Percentiles rank a stretch among this genome's conserved stretches.
These are phyloP conservation scores for Chaetomium sp. DNA, from an alignment of 2,329 filamentous ascomycete species.

Conservation along the genomic window DNA sequence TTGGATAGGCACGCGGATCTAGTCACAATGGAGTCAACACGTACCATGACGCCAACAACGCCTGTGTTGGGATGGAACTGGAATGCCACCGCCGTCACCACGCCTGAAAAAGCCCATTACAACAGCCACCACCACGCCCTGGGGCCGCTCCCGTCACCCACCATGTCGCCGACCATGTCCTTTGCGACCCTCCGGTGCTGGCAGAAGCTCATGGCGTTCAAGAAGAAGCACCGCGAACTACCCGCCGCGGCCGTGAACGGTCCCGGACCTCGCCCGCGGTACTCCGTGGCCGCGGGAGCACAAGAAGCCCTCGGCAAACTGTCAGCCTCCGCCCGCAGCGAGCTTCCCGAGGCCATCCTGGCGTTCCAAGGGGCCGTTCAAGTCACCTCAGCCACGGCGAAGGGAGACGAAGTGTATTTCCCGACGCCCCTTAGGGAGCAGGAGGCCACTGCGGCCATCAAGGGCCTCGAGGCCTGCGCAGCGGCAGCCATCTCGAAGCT, in stretches of 20 bases:
- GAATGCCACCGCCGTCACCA: neutral
- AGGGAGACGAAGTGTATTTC: slow-evolving; percentile 31
- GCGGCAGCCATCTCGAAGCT: slow-evolving; percentile 54
- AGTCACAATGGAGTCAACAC: slow-evolving; percentile 2
- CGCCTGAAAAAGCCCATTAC: neutral
- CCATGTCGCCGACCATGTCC: slow-evolving; percentile 1
- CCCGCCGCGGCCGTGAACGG: neutral
- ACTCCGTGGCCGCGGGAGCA: slow-evolving; percentile 31
- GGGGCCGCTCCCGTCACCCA: slow-evolving; percentile 3
- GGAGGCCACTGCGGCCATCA: slow-evolving; percentile 41
- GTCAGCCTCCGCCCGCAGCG: slow-evolving; percentile 22
- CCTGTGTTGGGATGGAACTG: slow-evolving; percentile 8
- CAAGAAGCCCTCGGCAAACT: slow-evolving; percentile 27
- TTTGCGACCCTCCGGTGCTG: slow-evolving; percentile 14
- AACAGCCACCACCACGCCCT: neutral
- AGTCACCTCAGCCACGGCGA: slow-evolving; percentile 26
- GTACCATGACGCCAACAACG: slow-evolving; percentile 11
- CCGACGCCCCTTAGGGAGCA: slow-evolving; percentile 38
- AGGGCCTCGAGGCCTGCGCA: slow-evolving; percentile 53
- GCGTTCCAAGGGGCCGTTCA: slow-evolving; percentile 25
- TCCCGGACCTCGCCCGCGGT: slow-evolving; percentile 3
- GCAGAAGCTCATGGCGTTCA: slow-evolving; percentile 5
- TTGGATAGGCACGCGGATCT: neutral
- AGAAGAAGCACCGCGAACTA: neutral
- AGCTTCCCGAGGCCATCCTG: slow-evolving; percentile 30